phyloP scores from a whole-genome alignment of 2,329 filamentous ascomycete species.

The Camptophora hylomeconis region DNA sequence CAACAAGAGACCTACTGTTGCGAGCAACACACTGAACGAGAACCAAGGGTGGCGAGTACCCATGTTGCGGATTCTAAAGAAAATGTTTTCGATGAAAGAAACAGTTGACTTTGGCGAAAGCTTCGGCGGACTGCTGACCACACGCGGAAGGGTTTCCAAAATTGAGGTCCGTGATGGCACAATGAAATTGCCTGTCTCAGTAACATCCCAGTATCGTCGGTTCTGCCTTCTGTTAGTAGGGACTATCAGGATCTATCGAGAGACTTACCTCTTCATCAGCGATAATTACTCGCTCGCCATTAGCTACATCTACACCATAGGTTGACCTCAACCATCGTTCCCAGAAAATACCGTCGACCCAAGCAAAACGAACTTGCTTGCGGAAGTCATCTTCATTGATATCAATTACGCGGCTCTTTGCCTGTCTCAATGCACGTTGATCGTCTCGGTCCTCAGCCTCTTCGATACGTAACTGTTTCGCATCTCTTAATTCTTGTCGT shows the following conservation, averaged over 20 bases:
- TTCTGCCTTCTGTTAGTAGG: conserved; percentile 42
- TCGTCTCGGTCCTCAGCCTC: conserved; percentile 91
- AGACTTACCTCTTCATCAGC: conserved; percentile 87
- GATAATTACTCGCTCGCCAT: conserved; percentile 86
- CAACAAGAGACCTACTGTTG: conserved; percentile 23
- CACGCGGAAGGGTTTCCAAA: conserved; percentile 58
- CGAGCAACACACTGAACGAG: conserved; percentile 26
- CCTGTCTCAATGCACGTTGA: conserved; percentile 69
- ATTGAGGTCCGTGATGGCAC: conserved; percentile 81
- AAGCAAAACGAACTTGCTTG: conserved; percentile 87
- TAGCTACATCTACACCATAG: conserved; percentile 73
- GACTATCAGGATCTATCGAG: background rate
- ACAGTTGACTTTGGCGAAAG: conserved; percentile 37
- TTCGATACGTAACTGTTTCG: conserved; percentile 89
- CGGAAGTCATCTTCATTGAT: conserved; percentile 69
- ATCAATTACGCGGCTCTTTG: conserved; percentile 82
- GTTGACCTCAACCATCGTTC: conserved; percentile 93
- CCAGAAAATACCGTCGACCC: conserved; percentile 96
- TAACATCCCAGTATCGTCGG: conserved; percentile 88
- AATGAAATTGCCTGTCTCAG: conserved; percentile 78
- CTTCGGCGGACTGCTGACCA: conserved; percentile 35
- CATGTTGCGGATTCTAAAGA: conserved; percentile 33
- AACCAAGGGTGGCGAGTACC: conserved; percentile 31
- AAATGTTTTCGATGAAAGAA: conserved; percentile 31
- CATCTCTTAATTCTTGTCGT: conserved; percentile 80